A percentile compares a stretch with the other conserved stretches of the same genome.
Conservation (phyloP, 768 basidiomycete genomes). For the Pleurotus ostreatus region DNA sequence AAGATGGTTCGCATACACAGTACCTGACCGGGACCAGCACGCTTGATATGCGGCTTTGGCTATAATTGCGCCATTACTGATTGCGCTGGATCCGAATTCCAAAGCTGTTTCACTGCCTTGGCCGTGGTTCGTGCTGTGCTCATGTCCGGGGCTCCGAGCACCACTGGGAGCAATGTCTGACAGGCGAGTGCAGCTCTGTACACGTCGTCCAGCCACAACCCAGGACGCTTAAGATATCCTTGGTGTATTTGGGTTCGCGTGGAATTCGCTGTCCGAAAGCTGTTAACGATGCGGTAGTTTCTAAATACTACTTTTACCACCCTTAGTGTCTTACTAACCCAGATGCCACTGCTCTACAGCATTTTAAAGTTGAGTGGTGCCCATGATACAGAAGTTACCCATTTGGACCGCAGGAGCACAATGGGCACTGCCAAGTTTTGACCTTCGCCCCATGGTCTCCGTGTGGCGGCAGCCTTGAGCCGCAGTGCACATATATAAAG, state of each 20-base stretch:
- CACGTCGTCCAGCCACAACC: background rate
- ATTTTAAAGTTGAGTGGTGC: constrained; percentile 5
- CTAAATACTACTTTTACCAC: too few relatives aligned
- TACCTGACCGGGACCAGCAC: too few relatives aligned
- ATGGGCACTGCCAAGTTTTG: constrained; percentile 3
- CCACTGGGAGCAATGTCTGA: too few relatives aligned
- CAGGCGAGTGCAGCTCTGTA: background rate
- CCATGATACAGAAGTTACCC: background rate
- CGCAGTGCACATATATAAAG: background rate
- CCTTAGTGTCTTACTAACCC: background rate
- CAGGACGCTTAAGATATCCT: too few relatives aligned
- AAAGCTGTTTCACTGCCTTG: too few relatives aligned
- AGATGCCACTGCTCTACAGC: constrained; percentile 3
- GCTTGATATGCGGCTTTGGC: too few relatives aligned
- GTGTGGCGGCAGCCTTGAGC: constrained; percentile 1
- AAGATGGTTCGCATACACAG: too few relatives aligned
- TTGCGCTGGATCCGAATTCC: too few relatives aligned
- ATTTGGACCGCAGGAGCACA: constrained; percentile 6
- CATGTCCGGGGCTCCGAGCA: too few relatives aligned
- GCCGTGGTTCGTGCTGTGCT: too few relatives aligned
- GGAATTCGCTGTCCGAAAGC: background rate
- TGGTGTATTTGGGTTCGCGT: too few relatives aligned
- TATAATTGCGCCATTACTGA: too few relatives aligned
- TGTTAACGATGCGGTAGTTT: background rate
- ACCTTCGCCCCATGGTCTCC: background rate